phyloP scores from a whole-genome alignment of 345 rosid species.

The Syzygium aqueum region DNA sequence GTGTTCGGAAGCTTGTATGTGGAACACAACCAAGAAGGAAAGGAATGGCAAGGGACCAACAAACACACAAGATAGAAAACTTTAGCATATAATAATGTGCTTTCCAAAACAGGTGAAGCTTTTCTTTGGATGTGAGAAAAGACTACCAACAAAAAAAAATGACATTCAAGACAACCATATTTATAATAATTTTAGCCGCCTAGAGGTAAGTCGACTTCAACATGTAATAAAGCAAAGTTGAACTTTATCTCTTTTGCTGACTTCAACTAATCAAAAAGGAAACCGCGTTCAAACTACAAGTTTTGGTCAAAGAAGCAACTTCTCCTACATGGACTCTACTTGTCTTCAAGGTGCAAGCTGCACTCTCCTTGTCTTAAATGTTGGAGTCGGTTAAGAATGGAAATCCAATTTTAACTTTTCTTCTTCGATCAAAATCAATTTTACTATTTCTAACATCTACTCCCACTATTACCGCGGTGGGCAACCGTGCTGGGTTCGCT shows the following conservation, averaged over 20 bases:
- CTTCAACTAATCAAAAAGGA: not conserved
- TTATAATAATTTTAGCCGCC: not conserved
- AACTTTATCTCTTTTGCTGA: not conserved
- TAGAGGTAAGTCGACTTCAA: not conserved
- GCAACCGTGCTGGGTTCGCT: not conserved
- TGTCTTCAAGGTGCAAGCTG: not conserved
- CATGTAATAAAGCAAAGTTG: not conserved
- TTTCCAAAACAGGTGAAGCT: not conserved
- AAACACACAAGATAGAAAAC: not conserved
- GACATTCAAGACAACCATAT: not conserved
- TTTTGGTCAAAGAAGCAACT: not conserved
- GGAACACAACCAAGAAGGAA: not conserved
- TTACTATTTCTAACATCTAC: not conserved
- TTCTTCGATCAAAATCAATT: not conserved
- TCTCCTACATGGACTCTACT: not conserved
- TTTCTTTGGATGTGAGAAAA: not conserved
- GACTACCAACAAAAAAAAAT: not conserved
- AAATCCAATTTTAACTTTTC: not conserved
- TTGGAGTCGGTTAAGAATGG: not conserved
- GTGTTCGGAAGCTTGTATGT: not conserved
- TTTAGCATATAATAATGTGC: too few species aligned
- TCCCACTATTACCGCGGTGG: not conserved
- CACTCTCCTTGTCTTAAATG: not conserved
- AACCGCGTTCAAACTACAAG: not conserved
- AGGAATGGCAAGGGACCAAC: not conserved